Percentiles rank a stretch among this genome's conserved stretches.
Evolutionary conservation across 2,329 filamentous ascomycete genomes (phyloP).

Genomic region (Cytospora piceicola): DNA sequence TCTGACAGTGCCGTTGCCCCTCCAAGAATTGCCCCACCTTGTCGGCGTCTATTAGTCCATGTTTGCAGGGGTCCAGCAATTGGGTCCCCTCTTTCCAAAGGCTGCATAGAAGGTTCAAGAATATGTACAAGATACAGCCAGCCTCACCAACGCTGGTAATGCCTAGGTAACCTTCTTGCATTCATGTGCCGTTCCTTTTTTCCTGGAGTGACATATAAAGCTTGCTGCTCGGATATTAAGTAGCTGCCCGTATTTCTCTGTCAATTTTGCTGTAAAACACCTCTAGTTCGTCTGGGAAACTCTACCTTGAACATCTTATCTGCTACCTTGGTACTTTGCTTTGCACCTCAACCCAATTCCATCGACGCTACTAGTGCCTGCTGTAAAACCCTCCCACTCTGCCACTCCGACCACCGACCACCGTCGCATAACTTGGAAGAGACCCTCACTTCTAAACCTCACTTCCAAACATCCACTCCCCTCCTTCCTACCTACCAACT

Average conservation of each 20-base stretch:
- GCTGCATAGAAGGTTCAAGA: slow-evolving; percentile 29
- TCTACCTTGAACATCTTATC: not conserved
- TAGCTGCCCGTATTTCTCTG: not conserved
- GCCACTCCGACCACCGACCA: not conserved
- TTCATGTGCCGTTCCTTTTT: slow-evolving; percentile 14
- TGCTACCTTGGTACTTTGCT: not conserved
- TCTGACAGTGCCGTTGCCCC: not conserved
- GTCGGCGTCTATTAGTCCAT: not conserved
- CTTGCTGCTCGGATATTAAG: not conserved
- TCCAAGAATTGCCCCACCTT: slow-evolving; percentile 13
- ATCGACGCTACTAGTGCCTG: not conserved
- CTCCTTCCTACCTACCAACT: not conserved
- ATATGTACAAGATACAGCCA: slow-evolving; percentile 7
- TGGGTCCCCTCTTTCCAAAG: slow-evolving; percentile 23
- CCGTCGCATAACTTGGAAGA: not conserved
- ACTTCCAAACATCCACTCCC: too few species aligned
- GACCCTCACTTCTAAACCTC: not conserved
- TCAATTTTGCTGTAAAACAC: not conserved
- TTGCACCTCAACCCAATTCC: not conserved
- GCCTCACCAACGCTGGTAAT: slow-evolving; percentile 23
- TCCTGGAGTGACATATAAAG: slow-evolving; percentile 10
- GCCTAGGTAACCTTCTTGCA: too few species aligned
- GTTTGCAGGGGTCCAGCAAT: slow-evolving; percentile 17
- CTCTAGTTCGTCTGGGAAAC: not conserved
- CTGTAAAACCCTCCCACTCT: too few species aligned